A percentile compares a stretch with the other conserved stretches of the same genome.
Evolutionary conservation across 352 stramenopile species (phyloP).

Genomic region (Phytophthora constricta): DNA sequence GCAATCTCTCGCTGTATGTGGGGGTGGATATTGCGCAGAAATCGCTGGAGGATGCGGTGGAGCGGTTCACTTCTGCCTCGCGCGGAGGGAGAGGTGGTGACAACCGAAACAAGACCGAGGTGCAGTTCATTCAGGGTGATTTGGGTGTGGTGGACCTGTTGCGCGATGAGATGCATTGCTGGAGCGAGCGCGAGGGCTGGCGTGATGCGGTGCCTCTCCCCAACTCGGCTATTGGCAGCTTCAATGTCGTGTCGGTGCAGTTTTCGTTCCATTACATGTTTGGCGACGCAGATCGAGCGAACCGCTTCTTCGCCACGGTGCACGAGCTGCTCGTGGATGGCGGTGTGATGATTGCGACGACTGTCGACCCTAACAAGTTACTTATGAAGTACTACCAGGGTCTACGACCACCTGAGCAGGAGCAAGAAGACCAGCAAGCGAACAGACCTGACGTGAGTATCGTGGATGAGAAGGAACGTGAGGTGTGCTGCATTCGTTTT

Average conservation of each 20-base stretch:
- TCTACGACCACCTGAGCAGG: constrained; percentile 45
- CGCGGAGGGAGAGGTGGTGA: constrained; percentile 41
- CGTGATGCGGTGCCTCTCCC: constrained; percentile 58
- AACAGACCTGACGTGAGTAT: constrained; percentile 68
- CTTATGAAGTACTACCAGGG: constrained; percentile 85
- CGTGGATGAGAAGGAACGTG: constrained; percentile 73
- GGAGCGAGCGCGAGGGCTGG: constrained; percentile 68
- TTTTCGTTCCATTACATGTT: constrained; percentile 99
- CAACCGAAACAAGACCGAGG: constrained; percentile 64
- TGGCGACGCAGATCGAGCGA: constrained; percentile 89
- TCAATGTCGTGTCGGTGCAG: constrained; percentile 98
- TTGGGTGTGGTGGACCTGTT: constrained; percentile 74
- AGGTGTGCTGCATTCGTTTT: constrained; percentile 82
- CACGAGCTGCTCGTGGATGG: constrained; percentile 91
- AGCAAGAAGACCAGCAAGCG: constrained; percentile 23
- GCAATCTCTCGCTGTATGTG: constrained; percentile 94
- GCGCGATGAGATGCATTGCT: constrained; percentile 73
- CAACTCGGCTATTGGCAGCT: constrained; percentile 52
- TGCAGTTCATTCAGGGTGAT: constrained; percentile 83
- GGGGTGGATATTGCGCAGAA: constrained; percentile 98
- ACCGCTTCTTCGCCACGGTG: constrained; percentile 95
- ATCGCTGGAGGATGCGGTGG: constrained; percentile 94
- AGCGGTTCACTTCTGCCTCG: constrained; percentile 77
- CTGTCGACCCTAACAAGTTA: constrained; percentile 95
- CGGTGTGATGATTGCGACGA: constrained; percentile 97